phyloP scores from a whole-genome alignment of 2,329 filamentous ascomycete species.

The Colletotrichum incanum region DNA sequence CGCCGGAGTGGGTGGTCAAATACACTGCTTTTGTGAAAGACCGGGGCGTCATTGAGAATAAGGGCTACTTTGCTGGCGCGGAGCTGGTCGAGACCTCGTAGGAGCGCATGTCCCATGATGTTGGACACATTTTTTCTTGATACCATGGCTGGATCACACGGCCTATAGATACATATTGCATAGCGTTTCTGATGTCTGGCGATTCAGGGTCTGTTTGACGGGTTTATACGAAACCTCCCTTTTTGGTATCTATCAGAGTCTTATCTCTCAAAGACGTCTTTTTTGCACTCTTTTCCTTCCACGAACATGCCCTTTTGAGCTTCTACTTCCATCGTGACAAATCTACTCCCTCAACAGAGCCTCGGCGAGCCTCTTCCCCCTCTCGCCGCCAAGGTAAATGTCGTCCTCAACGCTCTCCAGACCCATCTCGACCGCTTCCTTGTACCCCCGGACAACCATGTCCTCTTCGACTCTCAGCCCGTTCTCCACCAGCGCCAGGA shows the following conservation, averaged over 20 bases:
- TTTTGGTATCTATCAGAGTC: slow-evolving; percentile 36
- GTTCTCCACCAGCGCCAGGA: slow-evolving; percentile 86
- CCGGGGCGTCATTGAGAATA: slow-evolving; percentile 96
- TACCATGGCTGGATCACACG: slow-evolving; percentile 33
- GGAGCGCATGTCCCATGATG: slow-evolving; percentile 4
- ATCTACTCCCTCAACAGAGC: slow-evolving; percentile 48
- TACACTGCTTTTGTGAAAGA: slow-evolving; percentile 96
- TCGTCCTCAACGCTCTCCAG: slow-evolving; percentile 73
- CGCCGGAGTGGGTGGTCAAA: slow-evolving; percentile 95
- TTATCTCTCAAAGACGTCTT: slow-evolving; percentile 15
- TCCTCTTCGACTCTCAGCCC: slow-evolving; percentile 92
- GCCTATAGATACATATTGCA: slow-evolving; percentile 41
- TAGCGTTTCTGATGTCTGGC: slow-evolving; percentile 42
- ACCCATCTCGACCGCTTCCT: slow-evolving; percentile 83
- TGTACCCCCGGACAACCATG: slow-evolving; percentile 86
- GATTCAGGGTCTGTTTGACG: slow-evolving; percentile 26
- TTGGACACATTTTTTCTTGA: slow-evolving; percentile 36
- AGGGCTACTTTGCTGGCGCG: slow-evolving; percentile 95
- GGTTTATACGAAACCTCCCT: slow-evolving; percentile 18
- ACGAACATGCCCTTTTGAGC: slow-evolving; percentile 5
- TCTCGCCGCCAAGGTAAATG: slow-evolving; percentile 73
- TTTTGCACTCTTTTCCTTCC: neutral
- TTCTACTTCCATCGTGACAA: neutral
- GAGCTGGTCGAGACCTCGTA: slow-evolving; percentile 66
- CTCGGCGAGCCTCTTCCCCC: slow-evolving; percentile 66